These are phyloP conservation scores for Botrytis squamosa DNA, from an alignment of 2,329 filamentous ascomycete species.

Conservation along the genomic window DNA sequence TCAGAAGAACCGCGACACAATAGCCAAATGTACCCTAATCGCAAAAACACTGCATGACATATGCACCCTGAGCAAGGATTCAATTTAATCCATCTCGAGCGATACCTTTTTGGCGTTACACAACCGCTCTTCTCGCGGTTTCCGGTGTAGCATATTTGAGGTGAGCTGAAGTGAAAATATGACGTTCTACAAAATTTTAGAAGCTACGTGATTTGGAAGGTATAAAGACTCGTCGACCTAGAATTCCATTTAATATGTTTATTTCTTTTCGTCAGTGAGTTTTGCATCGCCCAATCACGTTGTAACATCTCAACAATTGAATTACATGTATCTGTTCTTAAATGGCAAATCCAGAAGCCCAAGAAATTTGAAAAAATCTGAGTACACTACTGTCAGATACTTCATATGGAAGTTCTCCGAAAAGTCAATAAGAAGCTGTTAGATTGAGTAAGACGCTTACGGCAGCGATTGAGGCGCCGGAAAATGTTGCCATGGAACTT, in stretches of 20 bases:
- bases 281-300: too few relatives aligned
- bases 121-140: neutral
- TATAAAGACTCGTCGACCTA: neutral
- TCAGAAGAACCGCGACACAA: neutral
- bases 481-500: neutral
- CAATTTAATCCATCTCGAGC: neutral
- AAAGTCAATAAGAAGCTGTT: neutral
- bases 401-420: neutral
- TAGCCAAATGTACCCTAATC: neutral
- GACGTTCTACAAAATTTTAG: neutral
- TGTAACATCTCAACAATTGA: neutral
- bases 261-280: neutral
- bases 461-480: neutral
- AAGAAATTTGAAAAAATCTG: neutral
- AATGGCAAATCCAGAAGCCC: neutral
- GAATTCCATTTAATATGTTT: neutral
- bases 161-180: neutral
- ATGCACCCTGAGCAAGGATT: neutral
- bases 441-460: neutral
- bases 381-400: neutral
- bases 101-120: neutral
- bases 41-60: neutral
- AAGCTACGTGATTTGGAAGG: neutral
- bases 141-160: neutral
- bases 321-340: neutral